Base-by-base conservation (phyloP, 2,329 filamentous ascomycete genomes). In the Epichloe amarillans region DNA sequence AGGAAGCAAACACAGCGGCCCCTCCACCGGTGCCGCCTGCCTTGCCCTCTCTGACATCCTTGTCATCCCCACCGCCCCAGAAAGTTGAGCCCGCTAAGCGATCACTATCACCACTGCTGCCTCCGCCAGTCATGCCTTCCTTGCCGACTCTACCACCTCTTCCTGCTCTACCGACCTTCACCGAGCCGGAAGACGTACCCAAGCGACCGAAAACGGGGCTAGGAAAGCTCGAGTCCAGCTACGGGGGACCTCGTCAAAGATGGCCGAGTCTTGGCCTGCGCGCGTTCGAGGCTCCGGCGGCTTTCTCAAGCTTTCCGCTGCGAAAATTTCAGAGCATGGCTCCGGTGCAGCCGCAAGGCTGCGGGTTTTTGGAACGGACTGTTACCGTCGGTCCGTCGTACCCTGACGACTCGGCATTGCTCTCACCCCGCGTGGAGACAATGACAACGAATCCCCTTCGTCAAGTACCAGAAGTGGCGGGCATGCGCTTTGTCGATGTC, bases 371-470 rank as follows among this genome's bases (percentile, higher is more conserved):
- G 3, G 65, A 66, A 50, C 62, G 67, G 60, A 66, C 67, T 53
- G 58, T 71, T 33, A 54, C 65, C 10, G 59, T 72, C 21, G 55
- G 56, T 51, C 66, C 53, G 52, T 62, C 60, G 17, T 66, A 58
- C 50, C 56, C 69, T 1, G 69, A 71, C 14, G 72, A 76, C 11
- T 75, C 80, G 45, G 71, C 80, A 12, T 66, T 86, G 10, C 75
- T 88, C 72, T 88, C 84, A 3, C 86, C 86, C 0, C 77, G 85
- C 42, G 81, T 74, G 1, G 82, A 85, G 59, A 79, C 82, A 15
- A 89, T 89, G 72, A 88, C 83, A 2, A 79, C 75, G 54, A 83
- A 85, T 54, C 79, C 81, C 2, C 72, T 86, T 47, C 77, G 79
- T 50, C 69, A 73, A 36, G 54, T 57, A 21, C 61, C 72, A 6